These are phyloP conservation scores for Acanthamoeba healyi DNA, from an alignment of 208 protist genomes.

Conservation along the genomic window DNA sequence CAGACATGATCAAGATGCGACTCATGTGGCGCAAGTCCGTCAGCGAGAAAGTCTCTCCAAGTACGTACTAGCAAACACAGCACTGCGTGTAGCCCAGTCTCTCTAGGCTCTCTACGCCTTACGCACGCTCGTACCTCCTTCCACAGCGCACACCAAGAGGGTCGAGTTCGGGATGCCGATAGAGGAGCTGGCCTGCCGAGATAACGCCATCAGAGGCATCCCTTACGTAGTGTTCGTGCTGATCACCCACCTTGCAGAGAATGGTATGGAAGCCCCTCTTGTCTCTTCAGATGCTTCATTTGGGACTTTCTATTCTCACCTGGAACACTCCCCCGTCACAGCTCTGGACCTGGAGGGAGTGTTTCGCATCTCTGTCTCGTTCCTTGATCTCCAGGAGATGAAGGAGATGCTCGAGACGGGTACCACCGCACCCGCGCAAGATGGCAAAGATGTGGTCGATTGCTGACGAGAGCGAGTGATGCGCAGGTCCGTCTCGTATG, in stretches of 20 bases:
- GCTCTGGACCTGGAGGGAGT: slow-evolving; percentile 59
- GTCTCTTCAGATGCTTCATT: not conserved
- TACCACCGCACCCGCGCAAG: not conserved
- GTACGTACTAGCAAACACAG: not conserved
- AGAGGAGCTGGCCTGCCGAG: not conserved
- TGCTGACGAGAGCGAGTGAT: too few relatives aligned
- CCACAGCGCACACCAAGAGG: not conserved
- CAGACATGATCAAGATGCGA: slow-evolving; percentile 1
- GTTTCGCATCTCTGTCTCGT: slow-evolving; percentile 46
- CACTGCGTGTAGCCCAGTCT: not conserved
- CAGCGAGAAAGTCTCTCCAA: not conserved
- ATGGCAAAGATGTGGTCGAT: too few relatives aligned
- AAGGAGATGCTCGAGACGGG: slow-evolving; percentile 12
- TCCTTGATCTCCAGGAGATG: not conserved
- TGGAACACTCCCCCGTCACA: not conserved
- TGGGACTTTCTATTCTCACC: not conserved
- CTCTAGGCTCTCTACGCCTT: too few relatives aligned
- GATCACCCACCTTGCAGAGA: not conserved
- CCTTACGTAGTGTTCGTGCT: slow-evolving; percentile 41
- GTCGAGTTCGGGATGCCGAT: slow-evolving; percentile 33
- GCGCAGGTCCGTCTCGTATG: not conserved
- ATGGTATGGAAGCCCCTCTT: slow-evolving; percentile 45
- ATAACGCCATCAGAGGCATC: not conserved
- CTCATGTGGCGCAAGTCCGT: not conserved
- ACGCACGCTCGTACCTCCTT: too few relatives aligned